Percentiles rank a stretch among this genome's conserved stretches.
Evolutionary conservation across 1,284 basidiomycete genomes (phyloP).

Genomic region (Gomphus bonarii): DNA sequence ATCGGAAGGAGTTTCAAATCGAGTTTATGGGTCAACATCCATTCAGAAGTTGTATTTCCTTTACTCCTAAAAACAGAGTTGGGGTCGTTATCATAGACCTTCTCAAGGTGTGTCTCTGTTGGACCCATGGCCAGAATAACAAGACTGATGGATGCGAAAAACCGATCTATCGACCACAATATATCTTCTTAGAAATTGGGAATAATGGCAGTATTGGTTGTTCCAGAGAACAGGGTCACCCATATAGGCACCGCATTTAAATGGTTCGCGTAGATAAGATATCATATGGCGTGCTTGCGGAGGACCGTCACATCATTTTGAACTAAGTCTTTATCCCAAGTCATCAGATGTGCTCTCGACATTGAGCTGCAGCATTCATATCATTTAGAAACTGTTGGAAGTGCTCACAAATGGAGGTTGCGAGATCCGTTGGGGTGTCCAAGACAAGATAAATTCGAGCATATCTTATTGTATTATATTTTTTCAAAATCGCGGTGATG

Average conservation of each 20-base stretch:
- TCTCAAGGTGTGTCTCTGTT: background rate
- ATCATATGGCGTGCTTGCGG: background rate
- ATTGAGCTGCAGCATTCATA: too few species aligned
- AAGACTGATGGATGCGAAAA: background rate
- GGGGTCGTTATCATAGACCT: background rate
- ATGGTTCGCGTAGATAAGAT: background rate
- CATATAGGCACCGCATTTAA: too few species aligned
- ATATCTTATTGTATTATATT: too few species aligned
- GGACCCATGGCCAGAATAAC: background rate
- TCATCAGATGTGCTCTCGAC: too few species aligned
- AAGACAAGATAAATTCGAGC: too few species aligned
- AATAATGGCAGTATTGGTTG: background rate
- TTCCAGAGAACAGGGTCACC: background rate
- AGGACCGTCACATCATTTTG: background rate
- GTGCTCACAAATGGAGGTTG: too few species aligned
- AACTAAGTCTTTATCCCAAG: background rate
- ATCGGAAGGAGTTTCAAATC: constrained; percentile 33
- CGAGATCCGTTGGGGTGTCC: too few species aligned
- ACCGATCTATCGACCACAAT: background rate
- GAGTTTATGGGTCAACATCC: background rate
- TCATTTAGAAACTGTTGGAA: too few species aligned
- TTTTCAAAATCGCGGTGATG: too few species aligned
- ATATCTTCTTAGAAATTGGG: background rate
- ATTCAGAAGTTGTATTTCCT: background rate
- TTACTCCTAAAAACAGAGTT: background rate